These are phyloP conservation scores for Trichoderma sp. DNA, from an alignment of 2,329 filamentous ascomycete species.

Conservation along the genomic window DNA sequence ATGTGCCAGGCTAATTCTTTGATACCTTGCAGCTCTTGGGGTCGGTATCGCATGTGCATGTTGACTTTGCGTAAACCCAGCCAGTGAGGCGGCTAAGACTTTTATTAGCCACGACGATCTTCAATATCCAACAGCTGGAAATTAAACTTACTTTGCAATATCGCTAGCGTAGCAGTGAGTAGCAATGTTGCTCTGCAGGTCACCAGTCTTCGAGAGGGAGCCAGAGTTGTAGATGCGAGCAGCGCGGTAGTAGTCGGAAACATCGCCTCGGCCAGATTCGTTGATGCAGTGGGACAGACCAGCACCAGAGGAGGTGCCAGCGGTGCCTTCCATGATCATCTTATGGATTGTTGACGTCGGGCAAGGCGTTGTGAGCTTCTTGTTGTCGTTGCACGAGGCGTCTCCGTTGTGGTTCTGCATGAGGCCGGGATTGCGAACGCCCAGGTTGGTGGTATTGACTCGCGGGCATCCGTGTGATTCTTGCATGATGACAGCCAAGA, in stretches of 20 bases:
- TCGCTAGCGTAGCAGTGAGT: constrained; percentile 31
- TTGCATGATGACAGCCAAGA: constrained; percentile 48
- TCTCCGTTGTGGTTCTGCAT: constrained; percentile 43
- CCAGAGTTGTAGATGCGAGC: constrained; percentile 32
- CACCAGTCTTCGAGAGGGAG: constrained; percentile 29
- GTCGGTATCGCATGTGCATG: constrained; percentile 30
- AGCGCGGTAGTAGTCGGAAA: constrained; percentile 28
- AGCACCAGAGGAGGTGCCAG: constrained; percentile 44
- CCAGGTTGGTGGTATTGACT: constrained; percentile 43
- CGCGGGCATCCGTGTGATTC: constrained; percentile 49
- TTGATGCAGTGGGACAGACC: constrained; percentile 38
- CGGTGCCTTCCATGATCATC: constrained; percentile 46
- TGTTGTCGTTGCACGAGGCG: constrained; percentile 40
- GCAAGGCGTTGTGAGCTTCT: constrained; percentile 33
- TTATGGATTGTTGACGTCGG: constrained; percentile 32
- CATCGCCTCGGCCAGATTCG: constrained; percentile 5
- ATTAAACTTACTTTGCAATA: constrained; percentile 27
- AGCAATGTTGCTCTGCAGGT: constrained; percentile 27
- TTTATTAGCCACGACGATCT: not conserved
- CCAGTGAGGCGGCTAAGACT: constrained; percentile 30
- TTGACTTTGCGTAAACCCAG: constrained; percentile 29
- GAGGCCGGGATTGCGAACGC: constrained; percentile 46
- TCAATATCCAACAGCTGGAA: not conserved
- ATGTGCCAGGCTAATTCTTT: not conserved
- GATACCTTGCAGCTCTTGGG: constrained; percentile 7